Evolutionary conservation across 2,329 filamentous ascomycete genomes (phyloP), one percentile per base, ranked within the genome.

Genomic region (Fusarium lateritium): DNA sequence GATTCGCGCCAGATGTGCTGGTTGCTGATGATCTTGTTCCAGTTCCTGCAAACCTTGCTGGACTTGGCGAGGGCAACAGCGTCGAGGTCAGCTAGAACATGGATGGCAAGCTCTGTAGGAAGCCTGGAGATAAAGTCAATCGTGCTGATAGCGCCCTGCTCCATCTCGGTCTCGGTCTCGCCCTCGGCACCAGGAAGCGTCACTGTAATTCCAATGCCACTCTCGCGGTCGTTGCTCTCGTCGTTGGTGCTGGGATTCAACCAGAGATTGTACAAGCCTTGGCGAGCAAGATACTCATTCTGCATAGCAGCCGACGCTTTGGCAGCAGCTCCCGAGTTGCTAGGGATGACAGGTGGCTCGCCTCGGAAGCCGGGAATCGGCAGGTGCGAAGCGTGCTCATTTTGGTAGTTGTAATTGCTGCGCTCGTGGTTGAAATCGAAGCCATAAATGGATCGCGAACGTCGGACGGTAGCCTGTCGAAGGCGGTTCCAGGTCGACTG

Each of bases 1-100:
- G 87, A 88, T 72, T 89, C 85, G 17, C 88, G 83, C 89, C 89
- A 91, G 46, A 91, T 83, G 72, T 90, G 86, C 69, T 86, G 85
- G 66, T 87, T 87, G 28, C 77, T 74, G 6, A 83, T 78, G 2
- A 85, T 76, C 14, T 75, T 60, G 39, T 81, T 74, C 89, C 89
- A 91, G 7, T 69, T 67, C 28, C 73, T 81, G 14, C 83, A 89
- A 3, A 90, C 88, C 22, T 77, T 74, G 46, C 82, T 81, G 2
- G 85, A 84, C 13, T 81, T 82, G 11, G 79, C 78, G 14, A 91
- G 79, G 2, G 84, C 83, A 3, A 80, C 61, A 10, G 85, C 85
- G 64, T 90, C 87, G 6, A 91, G 80, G 53, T 85, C 80, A 7
- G 85, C 82, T 11, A 91, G 80, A 24, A 91, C 80, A 46, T 89